These are phyloP conservation scores for Cercospora berteroae DNA, from an alignment of 2,329 filamentous ascomycete species.

Conservation along the genomic window DNA sequence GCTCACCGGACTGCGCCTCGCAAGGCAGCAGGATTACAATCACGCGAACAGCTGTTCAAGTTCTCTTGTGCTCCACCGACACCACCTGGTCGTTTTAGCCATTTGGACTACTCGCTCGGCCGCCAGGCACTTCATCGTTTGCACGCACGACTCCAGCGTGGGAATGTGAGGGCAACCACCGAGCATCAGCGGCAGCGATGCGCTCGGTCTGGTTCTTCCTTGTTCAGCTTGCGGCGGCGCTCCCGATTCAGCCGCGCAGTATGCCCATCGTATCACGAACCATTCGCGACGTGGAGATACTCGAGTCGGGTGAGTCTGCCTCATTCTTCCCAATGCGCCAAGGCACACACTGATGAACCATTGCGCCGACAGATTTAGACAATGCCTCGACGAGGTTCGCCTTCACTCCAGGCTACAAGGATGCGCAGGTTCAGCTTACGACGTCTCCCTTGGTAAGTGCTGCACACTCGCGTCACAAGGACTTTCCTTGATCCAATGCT, in stretches of 20 bases:
- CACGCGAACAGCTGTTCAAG: constrained; percentile 12
- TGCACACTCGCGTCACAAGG: constrained; percentile 32
- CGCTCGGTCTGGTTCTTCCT: constrained; percentile 32
- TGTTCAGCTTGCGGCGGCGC: constrained; percentile 16
- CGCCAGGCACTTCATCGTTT: background rate
- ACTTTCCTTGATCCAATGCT: constrained; percentile 18
- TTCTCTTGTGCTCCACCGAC: background rate
- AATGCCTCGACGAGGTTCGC: constrained; percentile 43
- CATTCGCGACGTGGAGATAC: constrained; percentile 17
- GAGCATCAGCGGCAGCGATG: constrained; percentile 18
- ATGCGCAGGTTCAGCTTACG: constrained; percentile 41
- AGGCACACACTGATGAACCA: constrained; percentile 11
- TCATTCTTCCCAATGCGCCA: background rate
- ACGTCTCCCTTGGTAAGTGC: constrained; percentile 36
- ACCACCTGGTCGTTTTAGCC: background rate
- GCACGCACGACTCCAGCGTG: background rate
- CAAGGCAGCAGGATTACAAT: constrained; percentile 10
- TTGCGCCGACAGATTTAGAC: constrained; percentile 21
- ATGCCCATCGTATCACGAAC: constrained; percentile 4
- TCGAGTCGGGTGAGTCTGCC: constrained; percentile 25
- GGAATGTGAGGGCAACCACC: background rate
- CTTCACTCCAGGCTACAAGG: constrained; percentile 26
- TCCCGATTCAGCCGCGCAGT: constrained; percentile 13
- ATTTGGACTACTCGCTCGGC: background rate
- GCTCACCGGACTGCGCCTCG: constrained; percentile 14